Evolutionary conservation across 1,284 basidiomycete species (phyloP).

Genomic region (Schizophyllum amplum): DNA sequence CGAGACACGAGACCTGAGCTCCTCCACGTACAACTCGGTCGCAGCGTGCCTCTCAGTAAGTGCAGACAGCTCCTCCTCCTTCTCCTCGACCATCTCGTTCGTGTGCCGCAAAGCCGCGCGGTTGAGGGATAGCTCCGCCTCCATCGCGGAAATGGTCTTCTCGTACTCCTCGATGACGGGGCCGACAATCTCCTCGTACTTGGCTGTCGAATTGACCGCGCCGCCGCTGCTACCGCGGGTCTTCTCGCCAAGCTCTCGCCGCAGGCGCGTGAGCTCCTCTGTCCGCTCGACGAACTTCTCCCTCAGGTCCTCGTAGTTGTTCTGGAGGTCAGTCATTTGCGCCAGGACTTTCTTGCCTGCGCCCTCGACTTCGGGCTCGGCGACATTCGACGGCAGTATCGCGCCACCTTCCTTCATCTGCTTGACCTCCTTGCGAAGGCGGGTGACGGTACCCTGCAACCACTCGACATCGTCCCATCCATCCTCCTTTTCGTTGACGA

Average conservation of each 20-base stretch:
- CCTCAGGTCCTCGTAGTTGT: conserved; percentile 78
- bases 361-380: conserved; percentile 35
- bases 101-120: conserved; percentile 84
- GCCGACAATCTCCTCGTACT: conserved; percentile 94
- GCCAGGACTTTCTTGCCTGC: conserved; percentile 65
- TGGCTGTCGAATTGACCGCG: conserved; percentile 60
- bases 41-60: conserved; percentile 65
- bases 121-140: conserved; percentile 88
- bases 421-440: conserved; percentile 84
- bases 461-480: conserved; percentile 99
- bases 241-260: conserved; percentile 68
- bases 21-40: conserved; percentile 80
- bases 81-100: conserved; percentile 88
- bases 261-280: conserved; percentile 75
- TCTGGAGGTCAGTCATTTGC: conserved; percentile 72
- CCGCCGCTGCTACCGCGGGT: conserved; percentile 57
- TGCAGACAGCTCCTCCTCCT: conserved; percentile 68
- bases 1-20: conserved; percentile 71
- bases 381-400: conserved; percentile 13
- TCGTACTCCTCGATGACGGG: conserved; percentile 99
- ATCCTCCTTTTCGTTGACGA: conserved; percentile 90
- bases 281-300: conserved; percentile 80
- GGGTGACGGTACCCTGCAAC: conserved; percentile 79
- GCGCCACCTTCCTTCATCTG: conserved; percentile 59
- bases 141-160: conserved; percentile 92